A percentile compares a stretch with the other conserved stretches of the same genome.
Evolutionary conservation across 1,139 yeast species (phyloP).

Genomic region (Sugiyamaella pinicola): DNA sequence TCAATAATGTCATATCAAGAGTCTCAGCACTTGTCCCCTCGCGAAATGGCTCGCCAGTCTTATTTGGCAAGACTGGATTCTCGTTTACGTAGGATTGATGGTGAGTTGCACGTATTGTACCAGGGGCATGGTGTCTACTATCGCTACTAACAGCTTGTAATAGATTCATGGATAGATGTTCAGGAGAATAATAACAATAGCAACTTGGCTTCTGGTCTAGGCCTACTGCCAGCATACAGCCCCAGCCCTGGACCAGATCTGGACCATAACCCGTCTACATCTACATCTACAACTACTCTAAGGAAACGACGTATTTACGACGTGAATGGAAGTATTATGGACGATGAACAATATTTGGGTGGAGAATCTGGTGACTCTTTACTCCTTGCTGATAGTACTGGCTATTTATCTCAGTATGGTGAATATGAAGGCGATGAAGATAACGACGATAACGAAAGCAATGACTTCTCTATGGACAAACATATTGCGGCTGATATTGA

Average conservation of each 20-base stretch:
- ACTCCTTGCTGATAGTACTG: constrained; percentile 10
- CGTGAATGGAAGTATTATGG: background rate
- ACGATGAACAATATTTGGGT: constrained; percentile 8
- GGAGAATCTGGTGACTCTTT: constrained; percentile 12
- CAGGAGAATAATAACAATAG: constrained; percentile 10
- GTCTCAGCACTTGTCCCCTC: background rate
- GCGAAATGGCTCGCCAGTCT: constrained; percentile 15
- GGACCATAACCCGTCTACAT: background rate
- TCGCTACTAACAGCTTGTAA: background rate
- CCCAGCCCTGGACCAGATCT: background rate
- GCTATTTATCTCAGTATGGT: constrained; percentile 17
- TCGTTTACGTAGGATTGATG: constrained; percentile 14
- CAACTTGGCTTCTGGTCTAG: background rate
- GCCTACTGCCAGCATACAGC: background rate
- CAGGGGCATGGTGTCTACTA: background rate
- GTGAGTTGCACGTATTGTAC: constrained; percentile 2
- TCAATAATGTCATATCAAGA: background rate
- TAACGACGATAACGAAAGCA: constrained; percentile 13
- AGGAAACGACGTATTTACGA: constrained; percentile 11
- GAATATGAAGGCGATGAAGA: constrained; percentile 16
- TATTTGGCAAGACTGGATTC: constrained; percentile 16
- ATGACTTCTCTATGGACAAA: constrained; percentile 11
- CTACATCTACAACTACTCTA: background rate
- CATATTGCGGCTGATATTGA: constrained; percentile 24
- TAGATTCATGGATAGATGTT: constrained; percentile 32